Percentiles rank a stretch among this genome's conserved stretches.
Evolutionary conservation across 1,139 yeast species (phyloP).

Genomic region (Torulaspora globosa): DNA sequence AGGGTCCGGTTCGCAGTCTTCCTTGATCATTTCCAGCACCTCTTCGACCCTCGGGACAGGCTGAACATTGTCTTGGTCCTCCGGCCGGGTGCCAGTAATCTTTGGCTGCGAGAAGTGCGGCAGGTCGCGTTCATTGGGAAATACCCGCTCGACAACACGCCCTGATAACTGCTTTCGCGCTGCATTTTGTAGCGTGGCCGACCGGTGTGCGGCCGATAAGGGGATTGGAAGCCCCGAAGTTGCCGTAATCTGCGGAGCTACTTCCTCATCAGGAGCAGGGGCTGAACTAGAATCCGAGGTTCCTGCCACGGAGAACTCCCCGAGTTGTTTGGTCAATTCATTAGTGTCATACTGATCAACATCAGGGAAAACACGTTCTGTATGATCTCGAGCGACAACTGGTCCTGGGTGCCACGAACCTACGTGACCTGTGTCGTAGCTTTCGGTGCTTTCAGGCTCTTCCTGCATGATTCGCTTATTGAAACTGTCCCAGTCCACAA

Average conservation of each 20-base stretch:
- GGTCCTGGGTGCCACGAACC: no score
- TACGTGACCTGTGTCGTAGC: not conserved
- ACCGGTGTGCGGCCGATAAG: not conserved
- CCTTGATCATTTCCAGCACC: conserved; percentile 6
- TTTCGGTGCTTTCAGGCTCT: conserved; percentile 1
- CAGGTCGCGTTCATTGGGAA: conserved; percentile 1
- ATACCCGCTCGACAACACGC: not conserved
- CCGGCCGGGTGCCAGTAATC: not conserved
- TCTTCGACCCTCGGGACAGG: conserved; percentile 1
- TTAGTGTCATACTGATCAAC: not conserved
- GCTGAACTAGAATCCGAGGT: no score
- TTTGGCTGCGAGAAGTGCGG: not conserved
- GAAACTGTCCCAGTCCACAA: not conserved
- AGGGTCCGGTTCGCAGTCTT: conserved; percentile 3
- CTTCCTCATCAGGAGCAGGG: not conserved
- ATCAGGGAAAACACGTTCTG: conserved; percentile 7
- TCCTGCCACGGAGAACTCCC: not conserved
- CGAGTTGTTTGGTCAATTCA: not conserved
- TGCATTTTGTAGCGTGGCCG: not conserved
- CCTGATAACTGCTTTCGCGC: no score
- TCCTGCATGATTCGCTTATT: not conserved
- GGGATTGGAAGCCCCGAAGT: not conserved
- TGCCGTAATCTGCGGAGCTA: not conserved
- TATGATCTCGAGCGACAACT: no score
- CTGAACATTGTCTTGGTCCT: not conserved